Percentiles rank a stretch among this genome's conserved stretches.
phyloP scores from a whole-genome alignment of 2,329 filamentous ascomycete genomes.

The Aureobasidium musti region DNA sequence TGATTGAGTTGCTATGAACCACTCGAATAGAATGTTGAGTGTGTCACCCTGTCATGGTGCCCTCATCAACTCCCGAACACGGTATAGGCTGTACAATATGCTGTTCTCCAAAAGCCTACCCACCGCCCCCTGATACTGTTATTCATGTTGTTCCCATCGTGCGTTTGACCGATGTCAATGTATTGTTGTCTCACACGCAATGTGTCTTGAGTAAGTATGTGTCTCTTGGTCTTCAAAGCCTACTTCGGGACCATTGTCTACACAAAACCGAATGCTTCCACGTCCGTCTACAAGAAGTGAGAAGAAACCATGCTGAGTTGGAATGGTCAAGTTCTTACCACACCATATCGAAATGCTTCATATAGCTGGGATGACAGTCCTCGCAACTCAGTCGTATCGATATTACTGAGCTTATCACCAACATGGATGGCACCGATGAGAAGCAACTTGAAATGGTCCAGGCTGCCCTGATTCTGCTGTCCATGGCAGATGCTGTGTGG shows the following conservation, averaged over 20 bases:
- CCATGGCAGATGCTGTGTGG: neutral
- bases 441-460: neutral
- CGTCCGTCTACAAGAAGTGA: neutral
- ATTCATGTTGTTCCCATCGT: neutral
- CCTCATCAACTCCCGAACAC: neutral
- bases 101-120: neutral
- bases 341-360: neutral
- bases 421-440: neutral
- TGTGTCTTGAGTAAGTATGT: neutral
- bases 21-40: neutral
- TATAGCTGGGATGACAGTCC: neutral
- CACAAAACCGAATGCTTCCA: neutral
- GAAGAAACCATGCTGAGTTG: neutral
- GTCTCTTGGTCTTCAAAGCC: neutral
- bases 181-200: neutral
- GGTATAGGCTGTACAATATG: neutral
- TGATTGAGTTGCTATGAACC: neutral
- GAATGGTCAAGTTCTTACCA: neutral
- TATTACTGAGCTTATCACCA: neutral
- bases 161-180: neutral
- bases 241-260: neutral
- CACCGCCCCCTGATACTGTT: neutral
- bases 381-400: neutral
- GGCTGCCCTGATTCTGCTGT: neutral
- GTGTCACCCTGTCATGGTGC: neutral